A percentile compares a stretch with the other conserved stretches of the same genome.
Conservation (phyloP, 2,329 filamentous ascomycete species). For the Xylariaceae sp. region DNA sequence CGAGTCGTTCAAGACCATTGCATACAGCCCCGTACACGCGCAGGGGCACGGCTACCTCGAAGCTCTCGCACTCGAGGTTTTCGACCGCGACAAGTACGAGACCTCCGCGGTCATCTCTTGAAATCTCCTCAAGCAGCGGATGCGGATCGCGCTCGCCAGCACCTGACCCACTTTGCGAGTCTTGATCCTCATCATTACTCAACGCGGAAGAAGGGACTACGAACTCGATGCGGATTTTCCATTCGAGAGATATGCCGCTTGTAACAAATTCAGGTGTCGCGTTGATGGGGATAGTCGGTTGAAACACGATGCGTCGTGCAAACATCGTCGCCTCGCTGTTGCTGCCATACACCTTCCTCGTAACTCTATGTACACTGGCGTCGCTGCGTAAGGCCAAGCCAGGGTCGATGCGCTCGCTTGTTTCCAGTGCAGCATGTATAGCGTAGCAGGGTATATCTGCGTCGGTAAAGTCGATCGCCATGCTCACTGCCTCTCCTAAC, state of each 20-base stretch:
- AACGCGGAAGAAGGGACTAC: slow-evolving; percentile 61
- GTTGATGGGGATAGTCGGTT: slow-evolving; percentile 73
- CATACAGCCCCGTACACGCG: slow-evolving; percentile 69
- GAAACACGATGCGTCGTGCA: slow-evolving; percentile 73
- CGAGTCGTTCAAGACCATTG: slow-evolving; percentile 51
- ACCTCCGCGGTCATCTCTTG: slow-evolving; percentile 72
- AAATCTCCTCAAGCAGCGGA: slow-evolving; percentile 72
- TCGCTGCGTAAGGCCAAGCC: slow-evolving; percentile 79
- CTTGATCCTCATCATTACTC: slow-evolving; percentile 15
- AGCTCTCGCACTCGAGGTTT: slow-evolving; percentile 77
- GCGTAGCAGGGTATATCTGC: slow-evolving; percentile 81
- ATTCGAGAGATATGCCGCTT: slow-evolving; percentile 79
- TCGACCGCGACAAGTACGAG: slow-evolving; percentile 72
- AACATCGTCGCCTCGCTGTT: slow-evolving; percentile 81
- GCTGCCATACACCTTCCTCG: slow-evolving; percentile 73
- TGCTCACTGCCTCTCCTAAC: slow-evolving; percentile 80
- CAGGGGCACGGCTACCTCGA: slow-evolving; percentile 82
- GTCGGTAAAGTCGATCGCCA: slow-evolving; percentile 77
- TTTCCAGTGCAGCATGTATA: slow-evolving; percentile 79
- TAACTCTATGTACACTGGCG: slow-evolving; percentile 81
- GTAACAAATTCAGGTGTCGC: slow-evolving; percentile 92
- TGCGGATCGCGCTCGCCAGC: slow-evolving; percentile 25
- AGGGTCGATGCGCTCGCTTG: slow-evolving; percentile 75
- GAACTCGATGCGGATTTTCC: slow-evolving; percentile 89
- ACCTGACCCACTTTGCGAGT: neutral